Evolutionary conservation across 148 eudicot species (phyloP), one percentile per base, ranked within the genome.

Genomic region (Bassia scoparia): DNA sequence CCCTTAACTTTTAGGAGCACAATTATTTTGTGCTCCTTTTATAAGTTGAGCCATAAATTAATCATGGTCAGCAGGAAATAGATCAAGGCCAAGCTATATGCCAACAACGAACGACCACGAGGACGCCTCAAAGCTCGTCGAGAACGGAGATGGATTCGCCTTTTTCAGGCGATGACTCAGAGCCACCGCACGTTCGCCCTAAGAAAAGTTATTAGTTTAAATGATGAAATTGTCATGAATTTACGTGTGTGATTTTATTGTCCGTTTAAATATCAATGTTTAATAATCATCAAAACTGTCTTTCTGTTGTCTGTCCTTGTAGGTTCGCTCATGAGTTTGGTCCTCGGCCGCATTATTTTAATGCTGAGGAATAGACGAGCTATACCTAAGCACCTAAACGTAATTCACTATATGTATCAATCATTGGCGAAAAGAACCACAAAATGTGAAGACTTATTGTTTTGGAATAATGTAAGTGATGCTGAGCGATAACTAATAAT

Each of bases 71-170:
- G n/a, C n/a, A 75, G 82, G 68, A 71, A 71, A 62, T 66, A 75
- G 66, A 60, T 62, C 66, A 64, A 64, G 82, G 35, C 59, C 38
- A 12, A 79, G 70, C 68, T 72, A 13, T 80, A 55, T 49, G 46
- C 74, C 18, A 58, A n/a, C n/a, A n/a, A n/a, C 53, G n/a, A 52
- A 20, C 17, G 87, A 90, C 52, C 86, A 83, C 35, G 92, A 90
- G 4, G 96, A 90, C 54, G n/a, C 79, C 84, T 12, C 87, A 88
- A 49, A 83, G 87, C 74, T 89, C 89, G 5, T 87, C 92, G 96
- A 87, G 73, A 84, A 85, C 27, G 95, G 83, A 9, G 81, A 74
- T 2, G 94, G 94, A 86, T 70, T 90, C 93, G 1, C 91, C 93
- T 2, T 81, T 68, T 21, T 84, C 90, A 69, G 79, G 84, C 33